Evolutionary conservation across 2,329 filamentous ascomycete genomes (phyloP).

Genomic region (Phyllosticta ampelicida): DNA sequence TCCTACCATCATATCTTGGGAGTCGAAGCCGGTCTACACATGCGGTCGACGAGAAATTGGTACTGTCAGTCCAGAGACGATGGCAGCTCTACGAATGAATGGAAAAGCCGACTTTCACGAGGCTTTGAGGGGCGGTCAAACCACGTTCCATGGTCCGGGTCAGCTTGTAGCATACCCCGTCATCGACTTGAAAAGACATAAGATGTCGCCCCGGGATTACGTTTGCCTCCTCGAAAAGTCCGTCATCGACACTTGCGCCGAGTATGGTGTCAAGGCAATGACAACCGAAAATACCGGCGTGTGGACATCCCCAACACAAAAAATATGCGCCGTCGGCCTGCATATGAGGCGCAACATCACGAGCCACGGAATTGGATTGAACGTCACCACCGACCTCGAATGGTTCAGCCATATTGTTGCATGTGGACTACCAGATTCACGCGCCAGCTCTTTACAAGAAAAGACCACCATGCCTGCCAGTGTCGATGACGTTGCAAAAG

Average conservation of each 20-base stretch:
- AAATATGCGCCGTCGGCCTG: conserved; percentile 88
- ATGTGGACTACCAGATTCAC: conserved; percentile 73
- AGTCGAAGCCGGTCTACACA: conserved; percentile 75
- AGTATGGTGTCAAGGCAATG: conserved; percentile 51
- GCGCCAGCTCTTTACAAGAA: conserved; percentile 60
- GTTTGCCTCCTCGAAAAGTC: conserved; percentile 67
- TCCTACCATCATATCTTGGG: conserved; percentile 71
- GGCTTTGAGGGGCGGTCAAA: conserved; percentile 76
- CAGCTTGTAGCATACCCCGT: conserved; percentile 91
- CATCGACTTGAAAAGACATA: conserved; percentile 62
- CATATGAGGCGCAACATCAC: conserved; percentile 76
- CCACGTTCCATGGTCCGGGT: conserved; percentile 90
- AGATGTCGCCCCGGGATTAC: conserved; percentile 62
- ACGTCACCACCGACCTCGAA: conserved; percentile 53
- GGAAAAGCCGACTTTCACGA: conserved; percentile 52
- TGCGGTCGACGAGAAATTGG: conserved; percentile 69
- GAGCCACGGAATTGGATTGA: conserved; percentile 73
- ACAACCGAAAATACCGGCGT: conserved; percentile 73
- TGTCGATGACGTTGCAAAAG: conserved; percentile 29
- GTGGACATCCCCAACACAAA: conserved; percentile 49
- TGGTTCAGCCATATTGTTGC: conserved; percentile 73
- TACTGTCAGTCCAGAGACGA: conserved; percentile 38
- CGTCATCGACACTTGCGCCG: conserved; percentile 54
- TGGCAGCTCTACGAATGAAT: conserved; percentile 26
- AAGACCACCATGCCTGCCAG: conserved; percentile 34